Evolutionary conservation across 2,329 filamentous ascomycete genomes (phyloP).

Genomic region (Stagonosporopsis chrysanthemi): DNA sequence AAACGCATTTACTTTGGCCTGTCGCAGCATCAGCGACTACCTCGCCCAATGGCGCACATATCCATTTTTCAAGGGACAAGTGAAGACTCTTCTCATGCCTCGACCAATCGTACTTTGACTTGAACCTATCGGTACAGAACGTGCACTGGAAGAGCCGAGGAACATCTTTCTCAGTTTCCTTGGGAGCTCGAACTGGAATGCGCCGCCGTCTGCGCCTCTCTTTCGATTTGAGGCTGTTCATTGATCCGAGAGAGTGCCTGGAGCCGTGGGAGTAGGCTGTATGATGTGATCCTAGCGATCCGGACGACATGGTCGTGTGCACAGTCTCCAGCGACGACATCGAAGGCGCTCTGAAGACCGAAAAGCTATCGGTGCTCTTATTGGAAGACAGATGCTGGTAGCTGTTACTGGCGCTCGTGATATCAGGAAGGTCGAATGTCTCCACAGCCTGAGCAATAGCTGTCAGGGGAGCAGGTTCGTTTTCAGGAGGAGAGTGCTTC

Average conservation of each 20-base stretch:
- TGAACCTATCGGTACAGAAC: conserved; percentile 51
- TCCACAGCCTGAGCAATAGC: conserved; percentile 70
- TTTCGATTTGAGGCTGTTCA: conserved; percentile 60
- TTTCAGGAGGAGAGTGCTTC: conserved; percentile 72
- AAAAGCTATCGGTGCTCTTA: conserved; percentile 56
- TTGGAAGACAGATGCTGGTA: conserved; percentile 60
- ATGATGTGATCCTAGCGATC: conserved; percentile 62
- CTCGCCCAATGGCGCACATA: conserved; percentile 66
- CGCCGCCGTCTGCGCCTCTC: conserved; percentile 66
- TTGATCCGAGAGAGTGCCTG: conserved; percentile 63
- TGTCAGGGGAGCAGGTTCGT: conserved; percentile 70
- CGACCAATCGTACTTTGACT: conserved; percentile 52
- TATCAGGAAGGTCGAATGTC: conserved; percentile 43
- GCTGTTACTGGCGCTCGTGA: conserved; percentile 47
- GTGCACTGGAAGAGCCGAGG: conserved; percentile 48
- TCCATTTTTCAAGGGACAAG: conserved; percentile 53
- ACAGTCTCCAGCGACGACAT: conserved; percentile 63
- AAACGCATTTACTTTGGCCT: conserved; percentile 65
- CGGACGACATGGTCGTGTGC: conserved; percentile 58
- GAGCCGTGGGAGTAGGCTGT: conserved; percentile 66
- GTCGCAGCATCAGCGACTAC: conserved; percentile 64
- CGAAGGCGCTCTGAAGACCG: conserved; percentile 60
- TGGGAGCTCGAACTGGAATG: conserved; percentile 49
- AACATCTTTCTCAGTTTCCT: conserved; percentile 29
- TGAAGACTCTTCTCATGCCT: conserved; percentile 52